These are phyloP conservation scores for Paramecium sexaurelia DNA, from an alignment of 73 alveolate species.

Conservation along the genomic window DNA sequence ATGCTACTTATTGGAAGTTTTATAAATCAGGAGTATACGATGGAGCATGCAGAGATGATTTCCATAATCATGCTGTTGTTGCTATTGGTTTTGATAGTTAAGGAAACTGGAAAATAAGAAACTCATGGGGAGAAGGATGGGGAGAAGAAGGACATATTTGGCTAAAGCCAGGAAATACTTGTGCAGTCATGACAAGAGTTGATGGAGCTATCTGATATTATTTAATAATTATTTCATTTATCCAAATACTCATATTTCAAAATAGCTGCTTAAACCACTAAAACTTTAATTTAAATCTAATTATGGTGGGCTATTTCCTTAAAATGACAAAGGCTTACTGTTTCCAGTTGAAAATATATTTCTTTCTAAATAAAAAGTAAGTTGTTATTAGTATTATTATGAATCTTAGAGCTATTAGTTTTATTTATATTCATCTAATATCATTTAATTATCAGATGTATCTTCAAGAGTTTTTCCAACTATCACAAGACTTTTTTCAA, in stretches of 20 bases:
- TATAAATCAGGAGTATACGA: conserved; percentile 72
- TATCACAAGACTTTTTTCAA: background rate
- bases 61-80: conserved; percentile 68
- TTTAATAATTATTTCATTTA: background rate
- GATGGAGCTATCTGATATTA: conserved; percentile 34
- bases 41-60: conserved; percentile 70
- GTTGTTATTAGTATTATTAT: background rate
- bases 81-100: conserved; percentile 61
- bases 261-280: too few relatives aligned
- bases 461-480: background rate
- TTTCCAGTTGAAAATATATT: background rate
- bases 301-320: too few relatives aligned
- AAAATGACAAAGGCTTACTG: background rate
- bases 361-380: background rate
- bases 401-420: background rate
- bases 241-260: background rate
- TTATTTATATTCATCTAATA: background rate
- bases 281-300: background rate
- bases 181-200: conserved; percentile 63
- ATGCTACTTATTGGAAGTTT: conserved; percentile 77
- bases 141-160: conserved; percentile 52
- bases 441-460: background rate
- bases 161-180: conserved; percentile 59
- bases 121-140: conserved; percentile 60
- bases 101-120: conserved; percentile 65